A percentile compares a stretch with the other conserved stretches of the same genome.
Evolutionary conservation across 2,329 filamentous ascomycete genomes (phyloP).

Genomic region (Aaosphaeria arxii): DNA sequence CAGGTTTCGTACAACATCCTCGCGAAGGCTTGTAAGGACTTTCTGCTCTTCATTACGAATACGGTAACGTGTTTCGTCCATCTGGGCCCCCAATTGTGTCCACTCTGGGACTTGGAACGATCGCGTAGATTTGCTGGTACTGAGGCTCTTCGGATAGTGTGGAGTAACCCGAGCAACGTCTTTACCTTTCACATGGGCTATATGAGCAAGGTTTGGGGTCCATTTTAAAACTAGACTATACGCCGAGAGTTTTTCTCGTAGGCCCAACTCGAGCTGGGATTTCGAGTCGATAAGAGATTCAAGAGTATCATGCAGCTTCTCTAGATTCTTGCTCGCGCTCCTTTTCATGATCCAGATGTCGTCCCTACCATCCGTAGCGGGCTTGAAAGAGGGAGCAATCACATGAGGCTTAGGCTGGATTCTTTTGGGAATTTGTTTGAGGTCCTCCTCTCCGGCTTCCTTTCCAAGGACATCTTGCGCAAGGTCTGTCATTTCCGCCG

Average conservation of each 20-base stretch:
- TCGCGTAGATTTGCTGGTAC: slow-evolving; percentile 77
- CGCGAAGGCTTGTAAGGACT: slow-evolving; percentile 72
- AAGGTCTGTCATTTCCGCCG: slow-evolving; percentile 67
- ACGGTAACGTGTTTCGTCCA: slow-evolving; percentile 73
- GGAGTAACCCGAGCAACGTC: slow-evolving; percentile 45
- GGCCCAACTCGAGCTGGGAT: slow-evolving; percentile 53
- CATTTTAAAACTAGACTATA: slow-evolving; percentile 71
- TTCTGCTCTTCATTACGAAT: slow-evolving; percentile 82
- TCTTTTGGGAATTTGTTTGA: slow-evolving; percentile 35
- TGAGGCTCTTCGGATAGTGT: slow-evolving; percentile 56
- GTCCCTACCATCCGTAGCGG: slow-evolving; percentile 36
- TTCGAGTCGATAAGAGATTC: slow-evolving; percentile 61
- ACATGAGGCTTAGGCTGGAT: slow-evolving; percentile 33
- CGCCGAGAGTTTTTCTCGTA: slow-evolving; percentile 57
- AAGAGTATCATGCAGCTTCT: slow-evolving; percentile 66
- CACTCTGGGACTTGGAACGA: slow-evolving; percentile 83
- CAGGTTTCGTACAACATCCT: slow-evolving; percentile 74
- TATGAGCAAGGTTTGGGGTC: slow-evolving; percentile 83
- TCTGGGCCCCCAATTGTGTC: slow-evolving; percentile 73
- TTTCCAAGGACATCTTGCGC: slow-evolving; percentile 67
- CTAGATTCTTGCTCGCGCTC: slow-evolving; percentile 64
- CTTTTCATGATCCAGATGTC: slow-evolving; percentile 64
- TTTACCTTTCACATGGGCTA: slow-evolving; percentile 85
- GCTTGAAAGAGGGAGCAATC: slow-evolving; percentile 29
- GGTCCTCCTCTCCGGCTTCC: slow-evolving; percentile 62